A percentile compares a stretch with the other conserved stretches of the same genome.
Conservation (phyloP, 1,284 basidiomycete species). For the Mycena sp. region DNA sequence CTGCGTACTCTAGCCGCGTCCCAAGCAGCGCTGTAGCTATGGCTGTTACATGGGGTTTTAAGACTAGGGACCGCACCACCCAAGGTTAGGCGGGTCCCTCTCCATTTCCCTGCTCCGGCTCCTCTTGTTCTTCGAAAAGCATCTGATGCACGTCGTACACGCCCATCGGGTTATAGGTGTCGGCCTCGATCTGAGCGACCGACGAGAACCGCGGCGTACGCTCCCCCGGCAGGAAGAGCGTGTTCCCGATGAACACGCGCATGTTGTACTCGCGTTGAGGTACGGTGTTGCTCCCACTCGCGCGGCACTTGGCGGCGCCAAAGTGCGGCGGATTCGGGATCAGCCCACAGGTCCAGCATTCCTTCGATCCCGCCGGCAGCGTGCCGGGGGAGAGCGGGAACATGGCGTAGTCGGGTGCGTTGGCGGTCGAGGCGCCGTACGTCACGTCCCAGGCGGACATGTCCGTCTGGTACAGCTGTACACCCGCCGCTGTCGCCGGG, state of each 20-base stretch:
- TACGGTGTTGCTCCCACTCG: not conserved
- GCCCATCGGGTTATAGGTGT: not conserved
- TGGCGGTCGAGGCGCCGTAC: not conserved
- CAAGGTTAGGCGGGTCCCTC: slow-evolving; percentile 5
- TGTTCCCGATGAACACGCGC: not conserved
- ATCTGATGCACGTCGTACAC: slow-evolving; percentile 1
- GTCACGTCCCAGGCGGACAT: not conserved
- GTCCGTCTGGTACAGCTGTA: not conserved
- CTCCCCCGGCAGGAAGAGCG: not conserved
- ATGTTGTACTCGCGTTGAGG: not conserved
- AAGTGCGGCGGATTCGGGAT: no score
- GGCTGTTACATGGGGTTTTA: not conserved
- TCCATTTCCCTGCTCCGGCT: not conserved
- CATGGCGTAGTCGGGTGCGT: not conserved
- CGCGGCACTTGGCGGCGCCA: not conserved
- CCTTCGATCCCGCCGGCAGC: no score
- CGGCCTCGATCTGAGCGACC: no score
- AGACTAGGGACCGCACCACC: not conserved
- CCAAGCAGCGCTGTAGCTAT: not conserved
- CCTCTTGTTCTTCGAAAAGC: not conserved
- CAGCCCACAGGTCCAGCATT: no score
- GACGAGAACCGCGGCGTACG: not conserved
- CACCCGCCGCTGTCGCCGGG: not conserved
- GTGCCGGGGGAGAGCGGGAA: no score
- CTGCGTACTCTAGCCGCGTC: not conserved